Evolutionary conservation across 2,329 filamentous ascomycete genomes (phyloP).

Genomic region (Xylariaceae sp.): DNA sequence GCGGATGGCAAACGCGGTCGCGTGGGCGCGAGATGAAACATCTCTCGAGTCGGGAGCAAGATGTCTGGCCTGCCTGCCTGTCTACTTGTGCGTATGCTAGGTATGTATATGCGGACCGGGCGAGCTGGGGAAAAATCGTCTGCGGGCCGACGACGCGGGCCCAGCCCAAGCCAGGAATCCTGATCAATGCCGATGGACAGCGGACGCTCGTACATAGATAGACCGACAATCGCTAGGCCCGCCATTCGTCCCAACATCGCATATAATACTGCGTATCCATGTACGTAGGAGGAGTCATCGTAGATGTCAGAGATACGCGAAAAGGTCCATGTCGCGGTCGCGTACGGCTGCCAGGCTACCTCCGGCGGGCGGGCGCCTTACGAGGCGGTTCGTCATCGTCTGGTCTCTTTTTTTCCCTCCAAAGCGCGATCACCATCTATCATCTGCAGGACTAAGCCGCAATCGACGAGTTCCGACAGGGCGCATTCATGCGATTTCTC

Average conservation of each 20-base stretch:
- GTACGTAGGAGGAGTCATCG: too few species aligned
- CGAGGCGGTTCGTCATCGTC: slow-evolving; percentile 15
- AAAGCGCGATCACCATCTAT: slow-evolving; percentile 23
- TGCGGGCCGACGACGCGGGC: neutral
- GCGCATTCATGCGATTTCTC: slow-evolving; percentile 14
- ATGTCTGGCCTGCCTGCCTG: neutral
- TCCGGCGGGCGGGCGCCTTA: neutral
- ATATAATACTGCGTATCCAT: neutral
- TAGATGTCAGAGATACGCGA: neutral
- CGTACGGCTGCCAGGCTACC: neutral
- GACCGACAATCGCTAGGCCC: slow-evolving; percentile 1
- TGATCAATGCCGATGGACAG: neutral
- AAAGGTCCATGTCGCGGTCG: neutral
- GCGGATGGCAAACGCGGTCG: too few species aligned
- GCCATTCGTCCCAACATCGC: neutral
- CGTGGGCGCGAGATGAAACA: neutral
- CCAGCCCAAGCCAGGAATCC: too few species aligned
- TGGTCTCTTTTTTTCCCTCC: slow-evolving; percentile 4
- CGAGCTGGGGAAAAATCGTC: neutral
- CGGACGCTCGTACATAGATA: neutral
- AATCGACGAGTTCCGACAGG: slow-evolving; percentile 22
- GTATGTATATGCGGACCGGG: too few species aligned
- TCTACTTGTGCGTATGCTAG: too few species aligned
- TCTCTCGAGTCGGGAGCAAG: neutral
- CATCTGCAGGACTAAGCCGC: slow-evolving; percentile 11